These are phyloP conservation scores for Prinsepia uniflora DNA, from an alignment of 306 rosid genomes.

Conservation along the genomic window DNA sequence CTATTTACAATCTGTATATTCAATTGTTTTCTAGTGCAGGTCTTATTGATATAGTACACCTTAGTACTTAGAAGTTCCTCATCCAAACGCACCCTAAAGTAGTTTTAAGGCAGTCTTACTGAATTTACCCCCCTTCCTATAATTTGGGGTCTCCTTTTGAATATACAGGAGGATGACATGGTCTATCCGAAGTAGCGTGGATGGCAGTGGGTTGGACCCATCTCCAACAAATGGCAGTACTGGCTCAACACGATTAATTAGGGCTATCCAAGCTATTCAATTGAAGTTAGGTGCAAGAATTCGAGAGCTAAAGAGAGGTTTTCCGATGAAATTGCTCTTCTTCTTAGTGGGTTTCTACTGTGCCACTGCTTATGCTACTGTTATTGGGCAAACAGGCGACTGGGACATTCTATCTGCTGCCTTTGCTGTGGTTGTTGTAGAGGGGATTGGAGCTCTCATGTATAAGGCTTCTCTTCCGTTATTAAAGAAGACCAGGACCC, in stretches of 20 bases:
- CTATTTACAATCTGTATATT: too few species aligned
- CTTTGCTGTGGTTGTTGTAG: conserved; percentile 77
- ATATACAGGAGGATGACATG: conserved; percentile 53
- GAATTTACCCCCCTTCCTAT: background rate
- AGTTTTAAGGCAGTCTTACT: too few species aligned
- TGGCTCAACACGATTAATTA: conserved; percentile 67
- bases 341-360: conserved; percentile 89
- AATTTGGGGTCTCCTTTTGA: conserved; percentile 5
- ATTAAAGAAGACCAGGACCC: conserved; percentile 38
- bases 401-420: conserved; percentile 97
- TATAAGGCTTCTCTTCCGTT: conserved; percentile 62
- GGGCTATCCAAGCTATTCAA: conserved; percentile 60
- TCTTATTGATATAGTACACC: too few species aligned
- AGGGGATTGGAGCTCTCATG: conserved; percentile 94
- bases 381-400: conserved; percentile 96
- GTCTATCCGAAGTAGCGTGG: conserved; percentile 57
- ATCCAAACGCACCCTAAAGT: background rate
- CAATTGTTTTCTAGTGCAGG: too few species aligned
- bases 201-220: conserved; percentile 50
- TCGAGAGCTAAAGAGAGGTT: conserved; percentile 61
- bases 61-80: too few species aligned
- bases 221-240: conserved; percentile 48
- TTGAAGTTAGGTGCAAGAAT: conserved; percentile 52
- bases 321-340: conserved; percentile 67
- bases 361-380: conserved; percentile 93